Conservation (phyloP, 2,329 filamentous ascomycete species). For the Lachnellula arida region DNA sequence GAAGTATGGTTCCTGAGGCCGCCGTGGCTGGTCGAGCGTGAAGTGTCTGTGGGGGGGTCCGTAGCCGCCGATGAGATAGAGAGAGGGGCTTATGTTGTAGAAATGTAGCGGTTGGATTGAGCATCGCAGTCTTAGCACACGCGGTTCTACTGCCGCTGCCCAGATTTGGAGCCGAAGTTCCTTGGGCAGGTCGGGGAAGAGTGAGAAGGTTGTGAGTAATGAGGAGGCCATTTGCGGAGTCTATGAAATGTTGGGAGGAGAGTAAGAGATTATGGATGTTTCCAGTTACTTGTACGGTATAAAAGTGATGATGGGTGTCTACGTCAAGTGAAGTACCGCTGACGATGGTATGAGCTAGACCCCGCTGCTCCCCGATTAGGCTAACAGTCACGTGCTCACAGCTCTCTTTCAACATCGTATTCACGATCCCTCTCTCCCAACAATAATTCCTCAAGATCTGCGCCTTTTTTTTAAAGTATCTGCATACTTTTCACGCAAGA, state of each 20-base stretch:
- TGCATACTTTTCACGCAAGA: too few species aligned
- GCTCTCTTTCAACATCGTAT: too few species aligned
- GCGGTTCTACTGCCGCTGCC: neutral
- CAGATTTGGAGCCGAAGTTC: slow-evolving; percentile 11
- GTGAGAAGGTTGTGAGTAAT: neutral
- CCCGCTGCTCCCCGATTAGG: too few species aligned
- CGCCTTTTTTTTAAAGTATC: too few species aligned
- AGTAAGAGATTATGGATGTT: neutral
- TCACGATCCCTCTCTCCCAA: too few species aligned
- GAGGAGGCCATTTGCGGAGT: neutral
- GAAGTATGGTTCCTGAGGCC: neutral
- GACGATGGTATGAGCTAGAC: too few species aligned
- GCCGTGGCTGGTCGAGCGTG: neutral
- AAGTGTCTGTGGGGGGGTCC: neutral
- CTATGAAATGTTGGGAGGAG: neutral
- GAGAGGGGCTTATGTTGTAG: neutral
- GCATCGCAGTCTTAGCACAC: neutral
- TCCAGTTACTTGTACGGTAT: too few species aligned
- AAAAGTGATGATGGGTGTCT: too few species aligned
- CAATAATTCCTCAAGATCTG: too few species aligned
- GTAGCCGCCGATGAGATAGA: neutral
- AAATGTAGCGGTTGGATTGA: neutral
- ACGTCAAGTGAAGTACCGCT: too few species aligned
- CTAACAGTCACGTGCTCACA: too few species aligned
- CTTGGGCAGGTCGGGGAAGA: slow-evolving; percentile 10